Evolutionary conservation across 164 flowering plant species (phyloP).

Genomic region (grape (Vitis vinifera)): ASM3070453v1 NC_081807.1:4074001-4074500

Average conservation of each 20-base stretch:
- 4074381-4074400: too few relatives aligned
- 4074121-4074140: constrained; percentile 74
- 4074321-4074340: too few relatives aligned
- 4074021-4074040: constrained; percentile 79
- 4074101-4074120: constrained; percentile 72
- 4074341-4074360: too few relatives aligned
- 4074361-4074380: too few relatives aligned
- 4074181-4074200: constrained; percentile 78
- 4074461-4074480: too few relatives aligned
- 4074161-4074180: constrained; percentile 62
- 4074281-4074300: too few relatives aligned
- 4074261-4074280: not conserved
- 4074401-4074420: too few relatives aligned
- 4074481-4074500: too few relatives aligned
- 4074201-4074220: constrained; percentile 50
- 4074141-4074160: constrained; percentile 83
- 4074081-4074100: constrained; percentile 78
- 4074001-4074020: constrained; percentile 89
- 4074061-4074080: constrained; percentile 97
- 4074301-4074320: too few relatives aligned
- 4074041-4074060: constrained; percentile 74
- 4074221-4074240: not conserved
- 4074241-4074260: not conserved
- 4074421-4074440: too few relatives aligned
- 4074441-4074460: too few relatives aligned